Evolutionary conservation across 2,329 filamentous ascomycete species (phyloP).

Genomic region (Cytospora mali): DNA sequence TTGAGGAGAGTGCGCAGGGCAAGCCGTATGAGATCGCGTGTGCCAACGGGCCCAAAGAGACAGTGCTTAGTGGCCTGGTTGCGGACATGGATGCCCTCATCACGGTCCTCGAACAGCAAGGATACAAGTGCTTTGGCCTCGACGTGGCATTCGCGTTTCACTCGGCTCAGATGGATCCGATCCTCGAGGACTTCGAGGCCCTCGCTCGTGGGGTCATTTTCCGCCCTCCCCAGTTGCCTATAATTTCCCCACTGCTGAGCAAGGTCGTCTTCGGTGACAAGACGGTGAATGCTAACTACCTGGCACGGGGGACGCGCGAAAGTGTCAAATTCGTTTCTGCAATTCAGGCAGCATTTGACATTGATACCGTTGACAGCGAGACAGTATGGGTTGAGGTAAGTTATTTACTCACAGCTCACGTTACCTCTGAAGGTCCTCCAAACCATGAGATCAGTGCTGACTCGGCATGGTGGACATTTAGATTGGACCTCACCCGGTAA

Average conservation of each 20-base stretch:
- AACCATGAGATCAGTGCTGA: no score
- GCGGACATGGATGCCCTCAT: constrained; percentile 45
- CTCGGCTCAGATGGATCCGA: constrained; percentile 42
- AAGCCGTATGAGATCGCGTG: constrained; percentile 54
- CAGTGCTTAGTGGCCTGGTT: constrained; percentile 59
- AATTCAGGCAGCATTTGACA: constrained; percentile 11
- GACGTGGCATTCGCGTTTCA: constrained; percentile 43
- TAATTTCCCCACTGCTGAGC: constrained; percentile 6
- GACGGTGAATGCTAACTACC: constrained; percentile 1
- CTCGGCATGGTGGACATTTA: no score
- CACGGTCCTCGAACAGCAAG: constrained; percentile 17
- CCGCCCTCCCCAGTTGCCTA: neutral
- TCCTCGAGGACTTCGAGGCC: constrained; percentile 52
- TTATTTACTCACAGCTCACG: no score
- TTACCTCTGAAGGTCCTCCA: no score
- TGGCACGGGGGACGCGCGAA: constrained; percentile 45
- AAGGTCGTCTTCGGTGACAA: constrained; percentile 3
- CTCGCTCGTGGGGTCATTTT: constrained; percentile 21
- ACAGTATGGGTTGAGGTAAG: constrained; percentile 60
- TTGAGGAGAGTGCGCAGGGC: constrained; percentile 31
- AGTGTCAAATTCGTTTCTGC: constrained; percentile 66
- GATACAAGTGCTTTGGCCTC: constrained; percentile 39
- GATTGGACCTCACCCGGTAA: constrained; percentile 69
- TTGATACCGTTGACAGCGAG: neutral
- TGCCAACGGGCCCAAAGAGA: constrained; percentile 65